Evolutionary conservation across 2,329 filamentous ascomycete genomes (phyloP).

Genomic region (Geosmithia putterillii): DNA sequence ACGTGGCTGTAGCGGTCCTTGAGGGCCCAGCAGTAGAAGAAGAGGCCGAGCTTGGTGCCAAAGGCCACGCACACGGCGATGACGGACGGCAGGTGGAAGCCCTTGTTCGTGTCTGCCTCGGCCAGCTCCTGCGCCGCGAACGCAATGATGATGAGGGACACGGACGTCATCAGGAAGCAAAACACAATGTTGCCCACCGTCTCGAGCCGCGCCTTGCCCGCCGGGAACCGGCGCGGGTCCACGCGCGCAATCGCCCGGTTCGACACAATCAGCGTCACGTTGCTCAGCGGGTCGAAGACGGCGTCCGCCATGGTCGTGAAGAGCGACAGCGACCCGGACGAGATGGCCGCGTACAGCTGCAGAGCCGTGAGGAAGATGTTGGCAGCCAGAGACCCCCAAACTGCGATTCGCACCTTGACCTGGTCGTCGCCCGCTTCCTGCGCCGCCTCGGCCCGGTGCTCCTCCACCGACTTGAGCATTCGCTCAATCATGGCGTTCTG

Average conservation of each 20-base stretch:
- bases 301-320: constrained; percentile 97
- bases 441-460: constrained; percentile 71
- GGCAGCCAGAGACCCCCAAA: constrained; percentile 60
- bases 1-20: constrained; percentile 87
- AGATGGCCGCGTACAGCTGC: constrained; percentile 79
- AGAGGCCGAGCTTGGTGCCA: constrained; percentile 67
- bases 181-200: constrained; percentile 94
- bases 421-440: constrained; percentile 74
- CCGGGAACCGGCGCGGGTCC: constrained; percentile 76
- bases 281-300: constrained; percentile 84
- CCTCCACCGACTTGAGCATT: constrained; percentile 83
- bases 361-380: constrained; percentile 69
- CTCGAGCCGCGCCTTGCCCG: constrained; percentile 86
- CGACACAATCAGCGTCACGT: constrained; percentile 74
- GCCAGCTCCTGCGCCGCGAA: constrained; percentile 66
- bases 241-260: constrained; percentile 82
- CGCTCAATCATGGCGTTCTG: constrained; percentile 93
- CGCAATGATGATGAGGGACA: constrained; percentile 85
- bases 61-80: constrained; percentile 81
- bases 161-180: constrained; percentile 89
- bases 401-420: constrained; percentile 56
- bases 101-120: constrained; percentile 39
- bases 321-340: constrained; percentile 82
- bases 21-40: constrained; percentile 85
- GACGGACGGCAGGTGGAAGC: constrained; percentile 71